Evolutionary conservation across 2,329 filamentous ascomycete genomes (phyloP), one percentile per base, ranked within the genome.

Genomic region (Trichoderma endophyticum): DNA sequence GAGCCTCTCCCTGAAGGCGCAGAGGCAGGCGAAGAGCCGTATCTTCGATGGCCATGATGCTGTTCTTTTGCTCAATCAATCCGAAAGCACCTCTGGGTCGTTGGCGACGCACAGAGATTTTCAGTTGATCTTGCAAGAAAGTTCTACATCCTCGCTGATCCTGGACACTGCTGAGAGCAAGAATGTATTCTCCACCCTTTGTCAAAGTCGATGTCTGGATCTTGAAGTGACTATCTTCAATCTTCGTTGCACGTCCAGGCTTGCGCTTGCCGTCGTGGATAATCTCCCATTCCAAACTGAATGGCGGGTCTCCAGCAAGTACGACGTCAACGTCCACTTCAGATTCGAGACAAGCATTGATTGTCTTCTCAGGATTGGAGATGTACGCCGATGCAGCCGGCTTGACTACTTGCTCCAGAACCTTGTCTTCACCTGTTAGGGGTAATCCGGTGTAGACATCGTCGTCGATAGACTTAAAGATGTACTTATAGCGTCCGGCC

Each of bases 231-330:
- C 88, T 84, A 2, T 84, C 85, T 28, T 90, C 85, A 70, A 97
- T 92, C 71, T 88, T 85, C 1, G 88, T 85, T 30, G 89, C 85
- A 70, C 87, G 88, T 76, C 92, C 87, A 66, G 92, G 91, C 74
- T 89, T 91, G 68, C 95, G 90, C 82, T 93, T 97, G 70, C 95
- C 95, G 70, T 94, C 93, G 81, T 98, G 93, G 8, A 98, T 89
- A 54, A 98, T 85, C 81, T 98, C 96, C 84, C 97, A 99, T 79
- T 98, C 94, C 51, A 99, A 83, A 26, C 87, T 92, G 86, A 95
- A 98, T 0, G 97, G 96, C 21, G 91, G 87, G 77, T 98, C 94
- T 56, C 97, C 96, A 60, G 90, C 85, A 56, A 98, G 87, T 66
- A 86, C 82, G 51, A 98, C 89, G 71, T 93, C 89, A 32, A 96